These are phyloP conservation scores for Geoglossum cookeanum DNA, from an alignment of 2,329 filamentous ascomycete species.

Conservation along the genomic window DNA sequence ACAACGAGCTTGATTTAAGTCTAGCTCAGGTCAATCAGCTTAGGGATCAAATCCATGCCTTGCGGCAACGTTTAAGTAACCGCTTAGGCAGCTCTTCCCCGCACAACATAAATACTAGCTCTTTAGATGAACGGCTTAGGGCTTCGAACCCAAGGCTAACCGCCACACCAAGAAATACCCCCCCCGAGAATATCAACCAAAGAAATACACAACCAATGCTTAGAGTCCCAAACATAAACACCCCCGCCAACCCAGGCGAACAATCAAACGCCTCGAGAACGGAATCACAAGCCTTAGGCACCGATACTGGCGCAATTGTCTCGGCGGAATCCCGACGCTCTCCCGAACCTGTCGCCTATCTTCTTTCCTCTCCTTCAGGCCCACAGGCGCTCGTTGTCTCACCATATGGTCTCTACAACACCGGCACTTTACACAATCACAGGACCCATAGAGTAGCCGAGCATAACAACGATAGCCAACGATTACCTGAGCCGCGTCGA, in stretches of 20 bases:
- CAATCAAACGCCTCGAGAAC: background rate
- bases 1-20: background rate
- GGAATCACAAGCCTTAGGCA: background rate
- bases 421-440: background rate
- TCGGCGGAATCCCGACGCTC: background rate
- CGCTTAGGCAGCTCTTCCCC: background rate
- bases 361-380: constrained; percentile 40
- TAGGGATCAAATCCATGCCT: background rate
- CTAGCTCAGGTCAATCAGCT: background rate
- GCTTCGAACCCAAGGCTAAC: background rate
- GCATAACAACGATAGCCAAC: background rate
- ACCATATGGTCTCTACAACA: constrained; percentile 2
- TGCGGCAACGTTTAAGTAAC: background rate
- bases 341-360: constrained; percentile 30
- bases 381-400: constrained; percentile 37
- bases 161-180: background rate
- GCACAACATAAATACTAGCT: background rate
- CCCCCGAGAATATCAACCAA: background rate
- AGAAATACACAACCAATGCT: background rate
- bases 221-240: background rate
- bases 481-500: background rate
- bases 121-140: background rate
- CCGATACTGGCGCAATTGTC: too few relatives aligned
- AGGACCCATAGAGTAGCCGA: constrained; percentile 2
- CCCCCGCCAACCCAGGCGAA: background rate